Percentiles rank a stretch among this genome's conserved stretches.
phyloP scores from a whole-genome alignment of 345 rosid genomes.

The Xanthoceras sorbifolium region DNA sequence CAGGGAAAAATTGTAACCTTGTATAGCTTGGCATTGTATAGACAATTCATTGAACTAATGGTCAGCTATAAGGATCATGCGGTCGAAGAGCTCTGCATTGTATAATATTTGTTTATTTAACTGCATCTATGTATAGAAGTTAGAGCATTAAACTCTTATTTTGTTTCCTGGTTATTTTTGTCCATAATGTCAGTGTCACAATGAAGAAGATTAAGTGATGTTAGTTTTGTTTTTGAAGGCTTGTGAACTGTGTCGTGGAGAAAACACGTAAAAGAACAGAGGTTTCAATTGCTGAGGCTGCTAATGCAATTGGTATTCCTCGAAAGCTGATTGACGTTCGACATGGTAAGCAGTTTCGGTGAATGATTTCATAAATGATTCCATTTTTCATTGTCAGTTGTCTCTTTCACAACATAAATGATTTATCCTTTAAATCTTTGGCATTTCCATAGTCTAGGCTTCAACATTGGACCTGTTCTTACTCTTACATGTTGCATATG shows the following conservation, averaged over 20 bases:
- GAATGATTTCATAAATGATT: background rate
- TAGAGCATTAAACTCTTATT: background rate
- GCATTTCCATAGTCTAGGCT: background rate
- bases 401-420: background rate
- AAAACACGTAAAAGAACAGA: slow-evolving; percentile 69
- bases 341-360: slow-evolving; percentile 64
- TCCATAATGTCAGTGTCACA: background rate
- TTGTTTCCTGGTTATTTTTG: background rate
- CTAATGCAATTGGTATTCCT: slow-evolving; percentile 76
- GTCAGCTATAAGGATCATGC: background rate
- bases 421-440: background rate
- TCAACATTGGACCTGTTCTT: background rate
- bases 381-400: background rate
- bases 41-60: background rate
- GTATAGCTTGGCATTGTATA: background rate
- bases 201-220: slow-evolving; percentile 3
- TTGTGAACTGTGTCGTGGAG: slow-evolving; percentile 88
- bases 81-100: background rate
- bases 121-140: background rate
- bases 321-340: slow-evolving; percentile 86
- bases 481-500: background rate
- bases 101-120: background rate
- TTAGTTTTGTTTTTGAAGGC: slow-evolving; percentile 48
- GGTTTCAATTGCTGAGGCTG: slow-evolving; percentile 88
- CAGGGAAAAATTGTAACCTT: background rate